Conservation (phyloP, 2,329 filamentous ascomycete species). For the Talaromyces rugulosus region DNA sequence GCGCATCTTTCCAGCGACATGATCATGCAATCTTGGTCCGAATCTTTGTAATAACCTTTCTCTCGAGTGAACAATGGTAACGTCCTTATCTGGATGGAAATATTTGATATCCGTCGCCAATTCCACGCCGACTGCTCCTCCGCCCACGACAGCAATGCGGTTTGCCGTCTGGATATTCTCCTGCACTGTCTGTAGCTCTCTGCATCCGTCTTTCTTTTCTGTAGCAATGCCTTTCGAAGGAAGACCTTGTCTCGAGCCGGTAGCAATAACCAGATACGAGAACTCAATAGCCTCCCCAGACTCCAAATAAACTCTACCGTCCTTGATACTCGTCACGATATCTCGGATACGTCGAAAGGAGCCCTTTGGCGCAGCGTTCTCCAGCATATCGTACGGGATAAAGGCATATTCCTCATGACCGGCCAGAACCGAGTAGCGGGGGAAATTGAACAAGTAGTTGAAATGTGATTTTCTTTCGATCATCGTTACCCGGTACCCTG, state of each 20-base stretch:
- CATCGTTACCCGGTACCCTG: constrained; percentile 1
- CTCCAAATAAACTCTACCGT: not conserved
- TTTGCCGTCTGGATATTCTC: not conserved
- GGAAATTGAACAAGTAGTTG: constrained; percentile 7
- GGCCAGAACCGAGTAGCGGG: constrained; percentile 4
- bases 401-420: constrained; percentile 4
- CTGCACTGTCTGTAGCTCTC: constrained; percentile 1
- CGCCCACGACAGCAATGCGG: constrained; percentile 1
- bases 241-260: not conserved
- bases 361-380: not conserved
- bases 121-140: constrained; percentile 4
- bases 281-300: not conserved
- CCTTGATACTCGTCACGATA: not conserved
- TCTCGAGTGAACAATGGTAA: constrained; percentile 3
- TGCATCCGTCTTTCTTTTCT: not conserved
- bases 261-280: constrained; percentile 1
- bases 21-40: constrained; percentile 1
- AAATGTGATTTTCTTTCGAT: constrained; percentile 9
- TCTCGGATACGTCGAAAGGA: constrained; percentile 3
- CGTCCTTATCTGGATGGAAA: constrained; percentile 5
- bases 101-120: constrained; percentile 4
- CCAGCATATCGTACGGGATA: not conserved
- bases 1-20: not conserved
- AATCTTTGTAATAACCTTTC: not conserved
- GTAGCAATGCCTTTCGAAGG: not conserved